phyloP scores from a whole-genome alignment of 345 rosid genomes.

The Linum tenue region DNA sequence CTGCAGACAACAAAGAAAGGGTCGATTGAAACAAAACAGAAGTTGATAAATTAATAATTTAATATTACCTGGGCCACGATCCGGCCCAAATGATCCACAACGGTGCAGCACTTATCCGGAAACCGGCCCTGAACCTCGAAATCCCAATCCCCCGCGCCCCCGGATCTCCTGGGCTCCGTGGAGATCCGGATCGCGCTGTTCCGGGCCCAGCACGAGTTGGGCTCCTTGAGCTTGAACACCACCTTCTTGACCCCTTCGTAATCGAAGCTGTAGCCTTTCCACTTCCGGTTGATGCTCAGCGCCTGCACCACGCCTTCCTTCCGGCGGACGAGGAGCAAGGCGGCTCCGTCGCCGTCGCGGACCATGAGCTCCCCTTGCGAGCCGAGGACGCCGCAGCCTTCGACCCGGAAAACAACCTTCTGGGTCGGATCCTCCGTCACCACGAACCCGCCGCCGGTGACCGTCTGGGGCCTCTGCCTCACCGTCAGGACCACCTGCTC shows the following conservation, averaged over 20 bases:
- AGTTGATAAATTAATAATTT: neutral
- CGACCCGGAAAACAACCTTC: slow-evolving; percentile 53
- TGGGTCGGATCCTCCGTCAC: slow-evolving; percentile 52
- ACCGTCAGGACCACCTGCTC: slow-evolving; percentile 46
- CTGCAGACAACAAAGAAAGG: too few species aligned
- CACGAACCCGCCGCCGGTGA: slow-evolving; percentile 79
- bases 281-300: slow-evolving; percentile 48
- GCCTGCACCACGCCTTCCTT: slow-evolving; percentile 71
- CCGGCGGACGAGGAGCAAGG: slow-evolving; percentile 61
- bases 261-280: slow-evolving; percentile 60
- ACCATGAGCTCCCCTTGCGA: slow-evolving; percentile 46
- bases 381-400: slow-evolving; percentile 78
- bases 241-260: slow-evolving; percentile 51
- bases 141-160: slow-evolving; percentile 23
- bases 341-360: slow-evolving; percentile 41
- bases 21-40: too few species aligned
- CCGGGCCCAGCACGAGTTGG: slow-evolving; percentile 35
- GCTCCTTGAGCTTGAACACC: slow-evolving; percentile 65
- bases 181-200: slow-evolving; percentile 38
- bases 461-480: slow-evolving; percentile 63
- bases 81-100: slow-evolving; percentile 43
- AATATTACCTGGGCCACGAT: slow-evolving; percentile 40
- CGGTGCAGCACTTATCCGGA: slow-evolving; percentile 49
- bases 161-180: slow-evolving; percentile 22
- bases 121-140: slow-evolving; percentile 59